A percentile compares a stretch with the other conserved stretches of the same genome.
Evolutionary conservation across 257 asterid species (phyloP).

Genomic region (Nicotiana noctiflora): DNA sequence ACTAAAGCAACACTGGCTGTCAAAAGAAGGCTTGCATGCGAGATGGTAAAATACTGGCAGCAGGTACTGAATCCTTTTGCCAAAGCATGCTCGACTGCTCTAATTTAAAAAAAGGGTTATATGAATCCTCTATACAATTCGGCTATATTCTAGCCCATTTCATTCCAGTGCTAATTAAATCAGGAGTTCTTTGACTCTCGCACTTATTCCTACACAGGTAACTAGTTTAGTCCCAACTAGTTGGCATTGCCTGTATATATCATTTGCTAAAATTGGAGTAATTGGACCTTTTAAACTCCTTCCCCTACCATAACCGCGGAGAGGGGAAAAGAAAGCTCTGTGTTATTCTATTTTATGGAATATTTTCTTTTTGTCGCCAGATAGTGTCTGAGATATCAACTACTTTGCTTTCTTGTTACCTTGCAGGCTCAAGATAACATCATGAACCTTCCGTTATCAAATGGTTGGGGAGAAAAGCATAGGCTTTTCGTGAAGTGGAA

Average conservation of each 20-base stretch:
- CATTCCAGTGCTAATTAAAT: neutral
- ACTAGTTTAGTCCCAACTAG: neutral
- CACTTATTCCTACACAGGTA: neutral
- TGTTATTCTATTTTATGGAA: neutral
- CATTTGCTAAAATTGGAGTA: neutral
- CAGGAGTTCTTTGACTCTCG: neutral
- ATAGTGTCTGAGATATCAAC: neutral
- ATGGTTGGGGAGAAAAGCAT: conserved; percentile 99
- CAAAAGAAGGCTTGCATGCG: conserved; percentile 96
- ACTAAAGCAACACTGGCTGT: conserved; percentile 97
- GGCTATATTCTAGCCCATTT: neutral
- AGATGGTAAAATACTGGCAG: conserved; percentile 99
- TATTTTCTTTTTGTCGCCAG: neutral
- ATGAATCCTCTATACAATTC: neutral
- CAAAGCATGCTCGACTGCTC: neutral
- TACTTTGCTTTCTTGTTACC: neutral
- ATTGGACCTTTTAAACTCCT: neutral
- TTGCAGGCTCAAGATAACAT: conserved; percentile 91
- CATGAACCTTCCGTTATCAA: conserved; percentile 72
- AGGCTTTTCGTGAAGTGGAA: conserved; percentile 87
- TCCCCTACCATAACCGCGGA: neutral
- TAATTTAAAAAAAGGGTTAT: neutral
- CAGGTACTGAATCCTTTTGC: conserved; percentile 47
- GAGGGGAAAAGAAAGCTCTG: neutral
- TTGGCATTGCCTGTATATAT: neutral